These are phyloP conservation scores for Eutrema heterophyllum DNA, from an alignment of 345 rosid species.

Conservation along the genomic window DNA sequence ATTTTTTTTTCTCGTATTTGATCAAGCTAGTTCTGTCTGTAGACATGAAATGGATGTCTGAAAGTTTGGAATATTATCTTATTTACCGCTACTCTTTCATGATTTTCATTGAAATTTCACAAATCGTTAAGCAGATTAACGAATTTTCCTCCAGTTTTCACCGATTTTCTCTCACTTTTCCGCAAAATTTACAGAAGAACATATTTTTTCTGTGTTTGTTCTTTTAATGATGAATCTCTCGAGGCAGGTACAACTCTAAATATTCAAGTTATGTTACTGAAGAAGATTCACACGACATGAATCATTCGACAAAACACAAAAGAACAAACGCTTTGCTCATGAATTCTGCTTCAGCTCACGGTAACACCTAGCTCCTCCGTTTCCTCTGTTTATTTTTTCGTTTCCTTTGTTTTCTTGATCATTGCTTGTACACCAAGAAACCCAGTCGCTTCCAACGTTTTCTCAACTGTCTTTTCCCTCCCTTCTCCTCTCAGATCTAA, in stretches of 20 bases:
- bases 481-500: conserved; percentile 39
- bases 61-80: not conserved
- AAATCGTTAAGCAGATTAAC: not conserved
- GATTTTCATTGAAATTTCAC: not conserved
- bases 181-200: not conserved
- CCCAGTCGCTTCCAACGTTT: not conserved
- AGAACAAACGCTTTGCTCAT: conserved; percentile 27
- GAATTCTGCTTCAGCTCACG: conserved; percentile 56
- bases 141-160: not conserved
- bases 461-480: not conserved
- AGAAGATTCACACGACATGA: conserved; percentile 21
- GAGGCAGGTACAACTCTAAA: conserved; percentile 38
- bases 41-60: not conserved
- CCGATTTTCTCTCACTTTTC: too few relatives aligned
- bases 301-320: conserved; percentile 26
- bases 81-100: not conserved
- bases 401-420: not conserved
- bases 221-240: not conserved
- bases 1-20: not conserved
- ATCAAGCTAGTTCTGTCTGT: not conserved
- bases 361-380: conserved; percentile 29
- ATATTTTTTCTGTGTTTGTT: not conserved
- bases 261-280: conserved; percentile 27
- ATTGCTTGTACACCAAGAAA: conserved; percentile 21
- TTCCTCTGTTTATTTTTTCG: not conserved